Conservation (phyloP, 805 yeast genomes). For the Candida golubevii region DNA sequence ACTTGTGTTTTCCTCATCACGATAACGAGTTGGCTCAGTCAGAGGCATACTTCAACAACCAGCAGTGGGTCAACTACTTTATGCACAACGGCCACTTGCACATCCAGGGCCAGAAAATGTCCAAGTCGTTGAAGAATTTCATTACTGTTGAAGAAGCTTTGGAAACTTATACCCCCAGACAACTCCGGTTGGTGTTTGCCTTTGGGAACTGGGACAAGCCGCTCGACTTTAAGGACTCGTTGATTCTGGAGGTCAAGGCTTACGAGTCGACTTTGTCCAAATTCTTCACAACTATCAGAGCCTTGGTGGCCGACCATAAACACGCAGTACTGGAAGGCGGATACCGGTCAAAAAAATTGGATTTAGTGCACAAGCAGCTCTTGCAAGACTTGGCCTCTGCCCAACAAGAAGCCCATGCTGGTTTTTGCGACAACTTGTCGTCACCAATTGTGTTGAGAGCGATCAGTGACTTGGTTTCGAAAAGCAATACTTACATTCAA, state of each 20-base stretch:
- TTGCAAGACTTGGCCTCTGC: slow-evolving; percentile 45
- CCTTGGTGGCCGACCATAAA: slow-evolving; percentile 63
- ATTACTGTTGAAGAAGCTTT: slow-evolving; percentile 92
- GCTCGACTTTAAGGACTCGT: slow-evolving; percentile 82
- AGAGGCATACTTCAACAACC: slow-evolving; percentile 84
- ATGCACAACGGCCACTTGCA: slow-evolving; percentile 96
- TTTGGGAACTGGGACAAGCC: slow-evolving; percentile 90
- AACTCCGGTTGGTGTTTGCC: slow-evolving; percentile 86
- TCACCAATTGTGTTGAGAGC: slow-evolving; percentile 70
- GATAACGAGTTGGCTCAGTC: slow-evolving; percentile 97
- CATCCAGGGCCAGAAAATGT: slow-evolving; percentile 98
- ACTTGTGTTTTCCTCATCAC: slow-evolving; percentile 97
- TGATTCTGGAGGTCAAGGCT: slow-evolving; percentile 72
- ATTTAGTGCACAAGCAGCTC: slow-evolving; percentile 51
- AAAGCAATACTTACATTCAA: slow-evolving; percentile 67
- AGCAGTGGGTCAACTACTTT: slow-evolving; percentile 97
- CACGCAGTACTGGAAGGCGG: slow-evolving; percentile 39
- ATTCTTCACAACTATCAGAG: slow-evolving; percentile 84
- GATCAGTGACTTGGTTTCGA: slow-evolving; percentile 64
- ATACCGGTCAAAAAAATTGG: slow-evolving; percentile 54
- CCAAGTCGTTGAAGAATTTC: slow-evolving; percentile 90
- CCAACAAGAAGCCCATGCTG: slow-evolving; percentile 59
- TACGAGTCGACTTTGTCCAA: slow-evolving; percentile 72
- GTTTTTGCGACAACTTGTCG: slow-evolving; percentile 85
- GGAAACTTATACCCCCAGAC: slow-evolving; percentile 64